Evolutionary conservation across 2,329 filamentous ascomycete species (phyloP).

Genomic region (Teratosphaeria gauchensis): DNA sequence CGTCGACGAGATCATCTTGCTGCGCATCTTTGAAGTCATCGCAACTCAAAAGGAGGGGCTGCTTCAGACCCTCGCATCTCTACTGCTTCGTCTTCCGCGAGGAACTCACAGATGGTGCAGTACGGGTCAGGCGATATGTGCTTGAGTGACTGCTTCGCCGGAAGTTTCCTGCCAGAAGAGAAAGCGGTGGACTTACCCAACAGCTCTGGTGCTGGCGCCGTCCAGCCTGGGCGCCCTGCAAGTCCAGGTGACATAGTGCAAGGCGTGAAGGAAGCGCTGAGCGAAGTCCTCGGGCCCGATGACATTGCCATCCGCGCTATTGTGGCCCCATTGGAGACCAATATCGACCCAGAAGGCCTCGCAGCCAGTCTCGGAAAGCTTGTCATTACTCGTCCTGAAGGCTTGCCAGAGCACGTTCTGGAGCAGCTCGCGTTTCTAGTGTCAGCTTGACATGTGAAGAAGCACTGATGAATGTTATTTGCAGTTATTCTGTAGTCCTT

Average conservation of each 20-base stretch:
- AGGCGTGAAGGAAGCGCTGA: neutral
- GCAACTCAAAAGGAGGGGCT: neutral
- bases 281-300: neutral
- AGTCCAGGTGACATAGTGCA: neutral
- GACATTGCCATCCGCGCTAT: neutral
- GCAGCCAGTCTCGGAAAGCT: neutral
- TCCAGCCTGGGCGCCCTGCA: neutral
- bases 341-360: neutral
- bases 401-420: neutral
- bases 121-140: neutral
- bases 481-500: neutral
- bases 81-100: neutral
- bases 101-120: neutral
- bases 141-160: neutral
- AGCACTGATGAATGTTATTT: neutral
- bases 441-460: neutral
- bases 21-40: neutral
- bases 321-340: neutral
- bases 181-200: too few relatives aligned
- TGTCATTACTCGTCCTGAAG: neutral
- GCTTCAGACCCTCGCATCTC: neutral
- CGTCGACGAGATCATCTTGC: neutral
- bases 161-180: too few relatives aligned
- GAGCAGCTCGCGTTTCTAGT: neutral
- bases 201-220: neutral